Percentiles rank a stretch among this genome's conserved stretches.
Evolutionary conservation across 345 rosid species (phyloP).

Genomic region (Melaleuca quinquenervia): DNA sequence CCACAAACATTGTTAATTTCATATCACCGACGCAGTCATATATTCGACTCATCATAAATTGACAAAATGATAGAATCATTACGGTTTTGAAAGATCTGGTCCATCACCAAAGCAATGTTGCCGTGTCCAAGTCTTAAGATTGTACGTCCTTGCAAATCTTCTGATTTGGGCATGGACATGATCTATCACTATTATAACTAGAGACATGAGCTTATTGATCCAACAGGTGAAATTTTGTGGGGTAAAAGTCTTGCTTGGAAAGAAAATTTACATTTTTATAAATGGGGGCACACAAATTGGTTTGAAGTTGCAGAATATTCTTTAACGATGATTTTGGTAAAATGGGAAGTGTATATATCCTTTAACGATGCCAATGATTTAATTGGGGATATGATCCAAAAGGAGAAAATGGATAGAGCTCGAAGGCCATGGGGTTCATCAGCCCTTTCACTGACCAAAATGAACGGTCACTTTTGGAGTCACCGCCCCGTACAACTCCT

Average conservation of each 20-base stretch:
- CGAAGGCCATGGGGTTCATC: too few species aligned
- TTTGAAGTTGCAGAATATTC: too few species aligned
- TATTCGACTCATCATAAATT: neutral
- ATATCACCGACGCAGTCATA: neutral
- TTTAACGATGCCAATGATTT: too few species aligned
- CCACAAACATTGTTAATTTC: neutral
- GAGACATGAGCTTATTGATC: neutral
- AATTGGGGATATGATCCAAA: too few species aligned
- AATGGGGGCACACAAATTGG: too few species aligned
- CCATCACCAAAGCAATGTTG: neutral
- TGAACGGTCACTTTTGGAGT: too few species aligned
- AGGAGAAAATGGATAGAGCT: too few species aligned
- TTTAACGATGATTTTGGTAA: too few species aligned
- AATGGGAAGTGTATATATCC: too few species aligned
- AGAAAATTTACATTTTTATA: neutral
- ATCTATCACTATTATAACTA: neutral
- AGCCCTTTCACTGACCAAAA: too few species aligned
- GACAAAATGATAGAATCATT: neutral
- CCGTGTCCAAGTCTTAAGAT: neutral
- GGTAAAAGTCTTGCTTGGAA: neutral
- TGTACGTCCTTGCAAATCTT: neutral
- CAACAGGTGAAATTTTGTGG: neutral
- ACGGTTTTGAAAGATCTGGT: neutral
- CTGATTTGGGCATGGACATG: neutral
- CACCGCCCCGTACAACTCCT: too few species aligned